Evolutionary conservation across 371 early-diverging fungal species (phyloP).

Genomic region (Actinomortierella wolfii): DNA sequence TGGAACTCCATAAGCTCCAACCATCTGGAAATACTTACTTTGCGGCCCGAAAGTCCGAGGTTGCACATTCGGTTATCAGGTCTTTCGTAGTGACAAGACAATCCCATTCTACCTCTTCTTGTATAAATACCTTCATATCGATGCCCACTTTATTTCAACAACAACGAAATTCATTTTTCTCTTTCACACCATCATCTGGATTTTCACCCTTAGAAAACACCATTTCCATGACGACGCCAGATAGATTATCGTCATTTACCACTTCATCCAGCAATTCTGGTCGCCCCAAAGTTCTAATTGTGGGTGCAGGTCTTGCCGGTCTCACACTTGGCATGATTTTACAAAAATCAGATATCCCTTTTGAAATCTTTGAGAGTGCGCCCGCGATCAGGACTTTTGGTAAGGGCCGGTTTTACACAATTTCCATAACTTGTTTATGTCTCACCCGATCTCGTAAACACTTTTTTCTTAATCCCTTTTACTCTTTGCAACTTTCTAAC

Average conservation of each 20-base stretch:
- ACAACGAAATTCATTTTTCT: slow-evolving; percentile 9
- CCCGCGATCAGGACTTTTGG: slow-evolving; percentile 11
- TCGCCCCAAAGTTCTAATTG: slow-evolving; percentile 13
- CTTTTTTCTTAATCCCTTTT: not conserved
- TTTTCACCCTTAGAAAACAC: slow-evolving; percentile 2
- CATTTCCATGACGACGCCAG: too few relatives aligned
- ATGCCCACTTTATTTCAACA: slow-evolving; percentile 13
- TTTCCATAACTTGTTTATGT: too few relatives aligned
- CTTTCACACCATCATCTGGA: slow-evolving; percentile 4
- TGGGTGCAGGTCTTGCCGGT: slow-evolving; percentile 13
- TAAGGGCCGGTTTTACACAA: not conserved
- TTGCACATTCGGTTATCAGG: too few relatives aligned
- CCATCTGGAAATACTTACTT: too few relatives aligned
- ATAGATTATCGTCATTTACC: too few relatives aligned
- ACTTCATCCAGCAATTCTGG: slow-evolving; percentile 8
- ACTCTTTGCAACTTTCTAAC: slow-evolving; percentile 2
- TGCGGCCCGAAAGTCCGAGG: too few relatives aligned
- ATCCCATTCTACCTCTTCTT: slow-evolving; percentile 7
- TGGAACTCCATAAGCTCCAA: too few relatives aligned
- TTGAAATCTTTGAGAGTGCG: slow-evolving; percentile 14
- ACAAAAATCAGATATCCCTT: slow-evolving; percentile 13
- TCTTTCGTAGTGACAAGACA: too few relatives aligned
- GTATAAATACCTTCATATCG: slow-evolving; percentile 1
- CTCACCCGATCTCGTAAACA: too few relatives aligned
- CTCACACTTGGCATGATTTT: slow-evolving; percentile 14